phyloP scores from a whole-genome alignment of 495 filamentous ascomycete genomes.

The Aspergillus coremiiformis region DNA sequence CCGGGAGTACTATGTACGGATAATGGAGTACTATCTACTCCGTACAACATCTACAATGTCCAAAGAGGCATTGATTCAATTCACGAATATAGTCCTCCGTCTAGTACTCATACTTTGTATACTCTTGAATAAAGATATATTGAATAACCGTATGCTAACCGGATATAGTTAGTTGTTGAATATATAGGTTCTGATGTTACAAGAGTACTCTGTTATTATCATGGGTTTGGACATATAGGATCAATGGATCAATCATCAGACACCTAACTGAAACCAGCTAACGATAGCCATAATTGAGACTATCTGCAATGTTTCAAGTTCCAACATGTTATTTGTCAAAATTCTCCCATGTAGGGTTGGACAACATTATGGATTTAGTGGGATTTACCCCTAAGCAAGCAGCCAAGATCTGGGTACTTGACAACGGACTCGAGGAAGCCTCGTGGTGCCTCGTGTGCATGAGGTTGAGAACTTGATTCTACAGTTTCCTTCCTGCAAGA shows the following conservation, averaged over 20 bases:
- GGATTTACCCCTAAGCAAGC: neutral
- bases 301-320: neutral
- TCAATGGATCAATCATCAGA: no score
- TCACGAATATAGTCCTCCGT: no score
- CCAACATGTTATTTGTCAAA: neutral
- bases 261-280: neutral
- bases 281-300: neutral
- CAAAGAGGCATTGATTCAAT: no score
- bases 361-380: neutral
- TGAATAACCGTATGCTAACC: neutral
- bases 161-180: neutral
- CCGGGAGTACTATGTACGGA: no score
- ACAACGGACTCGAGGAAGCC: neutral
- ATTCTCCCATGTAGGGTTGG: neutral
- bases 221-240: no score
- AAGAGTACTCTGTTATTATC: no score
- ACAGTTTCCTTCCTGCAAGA: no score
- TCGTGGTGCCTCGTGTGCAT: neutral
- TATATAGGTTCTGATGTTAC: no score
- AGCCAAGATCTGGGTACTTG: neutral
- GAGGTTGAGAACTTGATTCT: no score
- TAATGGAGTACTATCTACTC: no score
- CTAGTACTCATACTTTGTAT: no score
- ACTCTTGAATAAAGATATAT: neutral
- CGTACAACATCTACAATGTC: no score